These are phyloP conservation scores for Ceratocystiopsis sp. DNA, from an alignment of 2,329 filamentous ascomycete species.

Conservation along the genomic window DNA sequence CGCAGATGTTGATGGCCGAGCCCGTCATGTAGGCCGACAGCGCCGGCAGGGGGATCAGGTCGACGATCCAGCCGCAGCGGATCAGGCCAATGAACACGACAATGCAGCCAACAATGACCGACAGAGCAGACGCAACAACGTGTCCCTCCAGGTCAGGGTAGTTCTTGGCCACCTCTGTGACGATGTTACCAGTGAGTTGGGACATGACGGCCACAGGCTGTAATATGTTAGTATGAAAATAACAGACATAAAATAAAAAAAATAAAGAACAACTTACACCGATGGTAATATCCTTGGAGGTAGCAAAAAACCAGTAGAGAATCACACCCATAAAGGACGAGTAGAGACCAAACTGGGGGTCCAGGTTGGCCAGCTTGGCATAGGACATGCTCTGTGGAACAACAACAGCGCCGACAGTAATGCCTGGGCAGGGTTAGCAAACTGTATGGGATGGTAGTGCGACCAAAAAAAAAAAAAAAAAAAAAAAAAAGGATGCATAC, in stretches of 20 bases:
- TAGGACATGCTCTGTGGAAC: conserved; percentile 98
- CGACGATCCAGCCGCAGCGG: conserved; percentile 76
- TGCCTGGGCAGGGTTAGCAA: conserved; percentile 15
- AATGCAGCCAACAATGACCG: conserved; percentile 61
- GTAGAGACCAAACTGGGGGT: conserved; percentile 72
- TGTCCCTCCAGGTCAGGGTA: conserved; percentile 42
- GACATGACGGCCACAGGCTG: conserved; percentile 82
- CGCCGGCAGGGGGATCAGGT: conserved; percentile 78
- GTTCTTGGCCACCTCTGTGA: conserved; percentile 41
- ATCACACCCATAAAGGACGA: conserved; percentile 93
- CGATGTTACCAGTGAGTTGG: conserved; percentile 70
- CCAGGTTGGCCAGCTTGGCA: conserved; percentile 64
- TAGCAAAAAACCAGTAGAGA: conserved; percentile 95
- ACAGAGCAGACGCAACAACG: conserved; percentile 60
- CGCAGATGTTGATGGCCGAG: conserved; percentile 74
- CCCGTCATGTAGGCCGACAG: conserved; percentile 96
- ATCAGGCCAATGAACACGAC: conserved; percentile 64
- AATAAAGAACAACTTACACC: conserved; percentile 40
- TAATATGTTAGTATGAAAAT: background rate
- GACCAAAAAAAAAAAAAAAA: background rate
- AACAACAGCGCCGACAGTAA: conserved; percentile 48
- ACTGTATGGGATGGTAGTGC: background rate
- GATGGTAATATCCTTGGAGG: conserved; percentile 96
- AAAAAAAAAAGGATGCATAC: conserved; percentile 25
- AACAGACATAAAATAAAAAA: background rate